Percentiles rank a stretch among this genome's conserved stretches.
Conservation (phyloP, 2,329 filamentous ascomycete genomes). For the Pezicula rhizophila region DNA sequence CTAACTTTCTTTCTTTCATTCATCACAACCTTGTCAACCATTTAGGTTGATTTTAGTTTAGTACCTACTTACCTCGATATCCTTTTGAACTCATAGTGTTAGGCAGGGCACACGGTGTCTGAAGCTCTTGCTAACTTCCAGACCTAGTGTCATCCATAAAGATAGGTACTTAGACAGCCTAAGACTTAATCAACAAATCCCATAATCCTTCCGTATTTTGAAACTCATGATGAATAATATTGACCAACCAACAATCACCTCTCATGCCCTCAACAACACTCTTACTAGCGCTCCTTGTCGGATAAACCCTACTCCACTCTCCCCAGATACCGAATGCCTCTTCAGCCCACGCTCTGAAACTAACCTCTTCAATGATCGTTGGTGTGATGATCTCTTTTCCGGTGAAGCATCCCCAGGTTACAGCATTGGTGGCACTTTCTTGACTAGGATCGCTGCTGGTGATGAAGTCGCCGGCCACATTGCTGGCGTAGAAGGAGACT, state of each 20-base stretch:
- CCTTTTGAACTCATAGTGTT: no score
- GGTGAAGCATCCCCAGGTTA: slow-evolving; percentile 94
- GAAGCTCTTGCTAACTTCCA: no score
- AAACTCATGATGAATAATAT: slow-evolving; percentile 79
- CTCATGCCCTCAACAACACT: slow-evolving; percentile 62
- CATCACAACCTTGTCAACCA: no score
- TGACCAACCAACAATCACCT: slow-evolving; percentile 80
- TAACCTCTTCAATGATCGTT: slow-evolving; percentile 93
- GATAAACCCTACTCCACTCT: slow-evolving; percentile 88
- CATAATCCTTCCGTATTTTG: slow-evolving; percentile 67
- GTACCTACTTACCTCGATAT: no score
- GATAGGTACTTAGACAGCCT: no score
- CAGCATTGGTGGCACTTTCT: slow-evolving; percentile 75
- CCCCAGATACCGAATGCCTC: slow-evolving; percentile 94
- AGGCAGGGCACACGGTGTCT: no score
- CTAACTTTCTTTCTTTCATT: no score
- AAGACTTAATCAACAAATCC: slow-evolving; percentile 48
- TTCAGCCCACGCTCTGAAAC: slow-evolving; percentile 88
- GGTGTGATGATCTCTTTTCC: slow-evolving; percentile 95
- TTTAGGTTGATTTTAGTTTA: no score
- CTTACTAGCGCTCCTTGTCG: slow-evolving; percentile 58
- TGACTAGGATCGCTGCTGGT: slow-evolving; percentile 32
- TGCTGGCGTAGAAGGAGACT: slow-evolving; percentile 84
- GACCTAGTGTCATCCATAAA: no score
- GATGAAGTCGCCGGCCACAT: slow-evolving; percentile 69